Evolutionary conservation across 257 asterid species (phyloP), one percentile per base, ranked within the genome.

Genomic region (Petunia secreta): DNA sequence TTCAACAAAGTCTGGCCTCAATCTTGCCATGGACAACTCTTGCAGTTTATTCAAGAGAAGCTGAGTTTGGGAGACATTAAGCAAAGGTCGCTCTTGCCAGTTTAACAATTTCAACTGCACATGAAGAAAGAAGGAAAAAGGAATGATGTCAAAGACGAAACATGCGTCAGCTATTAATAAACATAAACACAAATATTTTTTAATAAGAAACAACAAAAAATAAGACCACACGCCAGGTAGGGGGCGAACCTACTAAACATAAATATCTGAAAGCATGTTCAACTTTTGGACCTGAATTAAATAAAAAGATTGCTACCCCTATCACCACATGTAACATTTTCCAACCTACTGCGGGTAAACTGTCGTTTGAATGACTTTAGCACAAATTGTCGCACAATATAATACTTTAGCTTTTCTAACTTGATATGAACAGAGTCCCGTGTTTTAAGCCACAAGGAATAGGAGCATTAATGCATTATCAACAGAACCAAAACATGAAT

Each of bases 101-200:
- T 89, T 92, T 63, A 95, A 85, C 86, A 93, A 84, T 80, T 88
- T 88, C 87, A 95, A 80, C 99, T 95, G 96, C 95, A 81, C 36
- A 38, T 13, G 77, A 48, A 50, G 62, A 50, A 71, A 71, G 34
- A 8, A n/a, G 25, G 10, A 59, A 44, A 69, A 48, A 34, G 13
- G 15, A 71, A 50, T 71, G 62, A 71, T 57, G 77, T 11, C 62
- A 50, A 71, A 71, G 41, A 71, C 34, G 77, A 50, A 71, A 71
- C 62, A 50, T 71, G 60, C 77, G 34, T 34, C 77, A 71, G 77
- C 62, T 48, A 71, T 71, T 71, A 48, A 71, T 48, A 34, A 67
- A 50, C 77, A 71, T 25, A 25, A 25, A 25, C 25, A 25, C 25
- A 25, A 25, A 25, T 25, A 25, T 25, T 25, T 25, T 25, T 25